phyloP scores from a whole-genome alignment of 768 basidiomycete species.

The Panellus pusillus region DNA sequence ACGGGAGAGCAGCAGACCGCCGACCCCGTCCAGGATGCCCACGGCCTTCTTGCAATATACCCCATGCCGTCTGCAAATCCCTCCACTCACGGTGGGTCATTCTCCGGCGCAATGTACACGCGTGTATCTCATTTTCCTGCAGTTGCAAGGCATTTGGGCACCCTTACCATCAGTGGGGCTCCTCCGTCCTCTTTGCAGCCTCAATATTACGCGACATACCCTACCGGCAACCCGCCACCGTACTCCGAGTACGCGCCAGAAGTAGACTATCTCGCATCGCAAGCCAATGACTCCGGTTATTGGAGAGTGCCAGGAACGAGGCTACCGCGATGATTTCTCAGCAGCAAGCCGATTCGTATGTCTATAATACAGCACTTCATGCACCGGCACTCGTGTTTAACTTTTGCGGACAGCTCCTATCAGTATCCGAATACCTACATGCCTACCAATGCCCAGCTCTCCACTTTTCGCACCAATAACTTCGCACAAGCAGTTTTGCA shows the following conservation, averaged over 20 bases:
- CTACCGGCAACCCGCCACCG: slow-evolving; percentile 47
- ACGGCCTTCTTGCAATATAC: slow-evolving; percentile 64
- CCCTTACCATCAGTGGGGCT: slow-evolving; percentile 56
- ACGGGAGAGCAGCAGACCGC: slow-evolving; percentile 21
- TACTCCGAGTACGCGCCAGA: slow-evolving; percentile 72
- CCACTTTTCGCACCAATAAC: slow-evolving; percentile 52
- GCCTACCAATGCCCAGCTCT: slow-evolving; percentile 39
- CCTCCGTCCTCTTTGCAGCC: slow-evolving; percentile 68
- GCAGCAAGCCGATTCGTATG: slow-evolving; percentile 48
- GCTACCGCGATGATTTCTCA: slow-evolving; percentile 60
- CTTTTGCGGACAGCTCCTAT: slow-evolving; percentile 28
- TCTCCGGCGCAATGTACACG: background rate
- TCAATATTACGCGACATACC: slow-evolving; percentile 43
- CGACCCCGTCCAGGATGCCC: slow-evolving; percentile 67
- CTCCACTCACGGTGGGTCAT: slow-evolving; percentile 63
- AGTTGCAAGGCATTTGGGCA: slow-evolving; percentile 70
- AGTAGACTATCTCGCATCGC: slow-evolving; percentile 54
- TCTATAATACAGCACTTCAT: slow-evolving; percentile 19
- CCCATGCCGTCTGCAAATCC: slow-evolving; percentile 77
- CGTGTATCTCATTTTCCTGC: slow-evolving; percentile 7
- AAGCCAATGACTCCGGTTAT: slow-evolving; percentile 51
- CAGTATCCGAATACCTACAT: slow-evolving; percentile 44
- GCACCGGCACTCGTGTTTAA: slow-evolving; percentile 22
- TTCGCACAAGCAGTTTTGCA: slow-evolving; percentile 70
- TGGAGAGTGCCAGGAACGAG: slow-evolving; percentile 64